Conservation (phyloP, 495 filamentous ascomycete species). For the Friedmanniomyces simplex region DNA sequence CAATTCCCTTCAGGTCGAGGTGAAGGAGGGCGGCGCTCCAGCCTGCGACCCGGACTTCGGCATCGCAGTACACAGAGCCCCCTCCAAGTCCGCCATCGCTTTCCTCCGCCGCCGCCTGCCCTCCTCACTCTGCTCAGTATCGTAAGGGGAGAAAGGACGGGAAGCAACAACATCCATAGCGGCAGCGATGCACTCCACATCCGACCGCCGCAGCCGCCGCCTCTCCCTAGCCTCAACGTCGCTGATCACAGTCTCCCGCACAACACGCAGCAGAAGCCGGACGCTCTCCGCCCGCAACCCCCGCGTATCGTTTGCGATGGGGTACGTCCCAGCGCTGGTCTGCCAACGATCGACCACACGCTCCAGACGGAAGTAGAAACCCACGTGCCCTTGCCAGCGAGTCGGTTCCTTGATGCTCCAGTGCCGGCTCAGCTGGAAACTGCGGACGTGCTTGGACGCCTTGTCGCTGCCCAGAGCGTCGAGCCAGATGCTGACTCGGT, state of each 20-base stretch:
- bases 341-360: neutral
- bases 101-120: neutral
- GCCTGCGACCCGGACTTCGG: too few relatives aligned
- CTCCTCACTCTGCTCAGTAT: constrained; percentile 4
- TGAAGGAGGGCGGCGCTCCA: too few relatives aligned
- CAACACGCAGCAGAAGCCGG: neutral
- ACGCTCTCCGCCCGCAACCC: constrained; percentile 7
- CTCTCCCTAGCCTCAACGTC: neutral
- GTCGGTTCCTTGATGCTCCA: constrained; percentile 4
- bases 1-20: too few relatives aligned
- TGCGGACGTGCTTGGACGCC: constrained; percentile 1
- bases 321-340: constrained; percentile 10
- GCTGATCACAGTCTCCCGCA: neutral
- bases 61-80: neutral
- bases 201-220: neutral
- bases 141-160: constrained; percentile 5
- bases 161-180: constrained; percentile 11
- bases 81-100: neutral
- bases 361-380: constrained; percentile 11
- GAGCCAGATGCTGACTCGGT: neutral
- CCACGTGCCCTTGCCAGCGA: constrained; percentile 17
- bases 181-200: constrained; percentile 6
- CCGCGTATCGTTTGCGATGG: constrained; percentile 7
- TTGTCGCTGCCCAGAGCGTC: neutral
- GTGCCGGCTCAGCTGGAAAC: constrained; percentile 15